Conservation (phyloP, 192 early-diverging fungal genomes). For the Linnemannia hyalina region DNA sequence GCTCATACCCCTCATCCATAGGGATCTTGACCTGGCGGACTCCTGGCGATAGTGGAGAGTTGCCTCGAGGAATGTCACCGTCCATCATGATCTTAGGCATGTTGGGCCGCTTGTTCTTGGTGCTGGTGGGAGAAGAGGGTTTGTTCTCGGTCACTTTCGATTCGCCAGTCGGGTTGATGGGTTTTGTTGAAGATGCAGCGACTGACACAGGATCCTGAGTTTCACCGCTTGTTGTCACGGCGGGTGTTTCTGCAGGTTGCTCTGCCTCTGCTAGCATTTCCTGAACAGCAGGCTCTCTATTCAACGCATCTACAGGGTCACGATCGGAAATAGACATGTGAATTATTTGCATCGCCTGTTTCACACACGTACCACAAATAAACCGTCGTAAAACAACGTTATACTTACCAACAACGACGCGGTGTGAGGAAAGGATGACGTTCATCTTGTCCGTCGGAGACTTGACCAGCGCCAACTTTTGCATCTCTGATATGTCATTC, state of each 20-base stretch:
- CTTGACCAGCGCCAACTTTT: conserved; percentile 54
- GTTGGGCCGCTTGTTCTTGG: conserved; percentile 15
- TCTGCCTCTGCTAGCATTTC: conserved; percentile 25
- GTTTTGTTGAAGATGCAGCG: not conserved
- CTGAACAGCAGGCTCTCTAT: conserved; percentile 44
- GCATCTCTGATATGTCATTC: conserved; percentile 31
- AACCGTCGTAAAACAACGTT: not conserved
- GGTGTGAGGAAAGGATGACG: conserved; percentile 55
- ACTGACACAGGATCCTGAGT: not conserved
- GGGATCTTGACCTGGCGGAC: conserved; percentile 22
- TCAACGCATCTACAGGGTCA: conserved; percentile 25
- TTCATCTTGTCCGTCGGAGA: conserved; percentile 62
- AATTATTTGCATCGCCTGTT: not conserved
- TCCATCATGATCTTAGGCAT: conserved; percentile 47
- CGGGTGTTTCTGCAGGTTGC: not conserved
- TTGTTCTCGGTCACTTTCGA: not conserved
- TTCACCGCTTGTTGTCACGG: not conserved
- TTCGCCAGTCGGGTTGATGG: not conserved
- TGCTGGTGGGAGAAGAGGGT: not conserved
- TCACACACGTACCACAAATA: no score
- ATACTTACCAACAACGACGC: conserved; percentile 59
- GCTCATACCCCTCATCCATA: conserved; percentile 48
- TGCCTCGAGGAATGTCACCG: conserved; percentile 16
- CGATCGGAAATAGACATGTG: not conserved
- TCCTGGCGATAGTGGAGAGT: not conserved